Evolutionary conservation across 495 filamentous ascomycete species (phyloP).

Genomic region (Penicillium coprophilum): DNA sequence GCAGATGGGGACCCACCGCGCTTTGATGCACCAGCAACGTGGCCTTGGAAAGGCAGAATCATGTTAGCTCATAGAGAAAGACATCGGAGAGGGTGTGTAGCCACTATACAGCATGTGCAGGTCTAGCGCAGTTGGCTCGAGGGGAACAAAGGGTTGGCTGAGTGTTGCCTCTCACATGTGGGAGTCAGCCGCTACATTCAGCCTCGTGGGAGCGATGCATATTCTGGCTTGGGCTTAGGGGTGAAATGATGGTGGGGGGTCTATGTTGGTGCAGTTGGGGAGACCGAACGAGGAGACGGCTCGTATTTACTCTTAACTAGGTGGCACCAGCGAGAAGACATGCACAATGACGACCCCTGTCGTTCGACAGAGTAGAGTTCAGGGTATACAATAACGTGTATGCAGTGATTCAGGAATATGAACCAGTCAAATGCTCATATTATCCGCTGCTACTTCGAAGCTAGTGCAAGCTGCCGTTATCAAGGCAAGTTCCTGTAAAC

Average conservation of each 20-base stretch:
- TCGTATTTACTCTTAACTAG: neutral
- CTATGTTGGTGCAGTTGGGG: neutral
- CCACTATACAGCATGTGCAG: slow-evolving; percentile 7
- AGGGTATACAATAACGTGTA: neutral
- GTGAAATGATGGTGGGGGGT: neutral
- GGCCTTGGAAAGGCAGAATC: neutral
- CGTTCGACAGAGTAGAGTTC: neutral
- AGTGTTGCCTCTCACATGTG: neutral
- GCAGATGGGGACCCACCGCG: neutral
- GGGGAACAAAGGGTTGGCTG: neutral
- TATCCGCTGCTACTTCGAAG: slow-evolving; percentile 5
- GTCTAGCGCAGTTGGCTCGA: neutral
- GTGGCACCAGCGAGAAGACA: neutral
- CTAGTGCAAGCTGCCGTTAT: neutral
- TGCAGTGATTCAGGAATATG: neutral
- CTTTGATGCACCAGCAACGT: neutral
- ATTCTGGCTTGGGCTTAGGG: neutral
- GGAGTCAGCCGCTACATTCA: neutral
- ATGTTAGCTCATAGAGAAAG: neutral
- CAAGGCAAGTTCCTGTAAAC: neutral
- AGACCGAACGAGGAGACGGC: neutral
- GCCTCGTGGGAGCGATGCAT: neutral
- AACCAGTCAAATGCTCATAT: slow-evolving; percentile 2
- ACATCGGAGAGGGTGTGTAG: neutral
- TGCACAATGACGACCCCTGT: neutral